phyloP scores from a whole-genome alignment of 306 rosid genomes.

The Lablab purpureus region DNA sequence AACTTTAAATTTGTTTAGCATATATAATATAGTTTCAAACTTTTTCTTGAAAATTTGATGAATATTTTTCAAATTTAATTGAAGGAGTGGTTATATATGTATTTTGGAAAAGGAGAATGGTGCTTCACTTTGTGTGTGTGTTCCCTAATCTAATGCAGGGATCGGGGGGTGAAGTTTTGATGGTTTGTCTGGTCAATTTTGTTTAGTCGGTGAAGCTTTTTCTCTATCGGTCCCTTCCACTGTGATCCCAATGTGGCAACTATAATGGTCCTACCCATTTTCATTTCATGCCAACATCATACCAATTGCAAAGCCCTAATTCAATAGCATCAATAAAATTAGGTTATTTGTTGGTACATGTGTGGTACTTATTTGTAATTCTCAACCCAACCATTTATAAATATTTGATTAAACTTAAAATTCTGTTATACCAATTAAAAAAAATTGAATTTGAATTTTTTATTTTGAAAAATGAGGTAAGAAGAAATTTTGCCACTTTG shows the following conservation, averaged over 20 bases:
- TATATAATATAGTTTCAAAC: no score
- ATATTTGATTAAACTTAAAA: no score
- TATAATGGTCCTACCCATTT: constrained; percentile 8
- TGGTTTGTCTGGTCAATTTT: constrained; percentile 38
- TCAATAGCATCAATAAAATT: constrained; percentile 14
- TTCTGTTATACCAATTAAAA: not conserved
- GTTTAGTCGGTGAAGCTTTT: constrained; percentile 38
- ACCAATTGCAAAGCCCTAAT: constrained; percentile 43
- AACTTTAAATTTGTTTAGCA: no score
- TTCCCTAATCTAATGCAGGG: constrained; percentile 11
- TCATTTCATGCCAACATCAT: not conserved
- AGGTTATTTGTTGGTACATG: not conserved
- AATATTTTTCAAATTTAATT: no score
- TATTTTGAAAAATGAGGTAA: constrained; percentile 23
- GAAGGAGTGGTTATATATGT: no score
- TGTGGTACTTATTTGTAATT: not conserved
- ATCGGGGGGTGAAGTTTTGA: constrained; percentile 32
- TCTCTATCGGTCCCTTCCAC: not conserved
- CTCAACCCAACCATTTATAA: not conserved
- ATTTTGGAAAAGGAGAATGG: constrained; percentile 9
- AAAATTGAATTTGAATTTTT: not conserved
- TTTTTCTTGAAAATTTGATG: no score
- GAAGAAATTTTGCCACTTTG: constrained; percentile 41
- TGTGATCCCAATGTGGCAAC: constrained; percentile 36
- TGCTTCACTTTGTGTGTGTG: constrained; percentile 21